phyloP scores from a whole-genome alignment of 2,329 filamentous ascomycete genomes.

The Colletotrichum zoysiae region DNA sequence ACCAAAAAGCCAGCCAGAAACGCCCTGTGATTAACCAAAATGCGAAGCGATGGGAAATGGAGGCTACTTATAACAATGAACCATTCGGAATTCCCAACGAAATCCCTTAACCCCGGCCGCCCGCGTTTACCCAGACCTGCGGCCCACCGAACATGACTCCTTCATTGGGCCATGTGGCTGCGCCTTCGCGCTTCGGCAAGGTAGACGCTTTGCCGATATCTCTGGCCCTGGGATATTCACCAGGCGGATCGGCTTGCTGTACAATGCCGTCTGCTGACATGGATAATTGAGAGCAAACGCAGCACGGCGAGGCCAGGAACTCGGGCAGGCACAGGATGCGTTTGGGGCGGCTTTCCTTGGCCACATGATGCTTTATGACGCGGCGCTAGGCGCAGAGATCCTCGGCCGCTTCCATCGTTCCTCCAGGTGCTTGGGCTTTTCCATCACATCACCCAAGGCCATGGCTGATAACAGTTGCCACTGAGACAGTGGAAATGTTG shows the following conservation, averaged over 20 bases:
- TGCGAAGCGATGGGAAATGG: neutral
- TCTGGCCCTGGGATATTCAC: neutral
- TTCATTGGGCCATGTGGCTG: conserved; percentile 12
- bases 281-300: neutral
- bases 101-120: conserved; percentile 9
- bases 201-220: conserved; percentile 3
- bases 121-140: conserved; percentile 10
- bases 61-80: neutral
- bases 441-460: neutral
- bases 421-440: neutral
- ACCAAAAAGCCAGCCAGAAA: neutral
- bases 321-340: neutral
- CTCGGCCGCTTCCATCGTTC: neutral
- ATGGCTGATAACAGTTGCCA: neutral
- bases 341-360: neutral
- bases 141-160: conserved; percentile 2
- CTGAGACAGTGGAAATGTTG: neutral
- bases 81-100: neutral
- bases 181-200: conserved; percentile 4
- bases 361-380: conserved; percentile 14
- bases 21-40: neutral
- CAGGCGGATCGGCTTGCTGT: neutral
- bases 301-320: neutral
- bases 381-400: conserved; percentile 7
- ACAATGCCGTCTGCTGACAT: conserved; percentile 13